Conservation (phyloP, 768 basidiomycete species). For the Leucosporidium yakuticum region DNA sequence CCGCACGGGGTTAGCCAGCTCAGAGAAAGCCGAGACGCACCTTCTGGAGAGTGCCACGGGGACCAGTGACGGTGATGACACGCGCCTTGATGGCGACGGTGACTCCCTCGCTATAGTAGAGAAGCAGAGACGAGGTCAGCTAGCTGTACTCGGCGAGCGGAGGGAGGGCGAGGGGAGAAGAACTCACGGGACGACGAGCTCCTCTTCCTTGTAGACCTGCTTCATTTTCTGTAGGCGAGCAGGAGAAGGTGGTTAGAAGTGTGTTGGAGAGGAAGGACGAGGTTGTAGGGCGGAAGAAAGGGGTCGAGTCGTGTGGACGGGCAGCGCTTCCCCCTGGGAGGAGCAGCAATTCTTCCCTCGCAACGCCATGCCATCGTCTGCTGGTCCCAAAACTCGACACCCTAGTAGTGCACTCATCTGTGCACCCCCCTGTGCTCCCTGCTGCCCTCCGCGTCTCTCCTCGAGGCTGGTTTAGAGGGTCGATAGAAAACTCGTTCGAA, state of each 20-base stretch:
- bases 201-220: constrained; percentile 53
- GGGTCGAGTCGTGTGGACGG: background rate
- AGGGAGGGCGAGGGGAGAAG: background rate
- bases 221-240: constrained; percentile 49
- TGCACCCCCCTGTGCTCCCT: background rate
- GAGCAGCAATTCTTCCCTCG: background rate
- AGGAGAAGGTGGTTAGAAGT: background rate
- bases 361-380: background rate
- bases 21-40: constrained; percentile 10
- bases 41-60: constrained; percentile 85
- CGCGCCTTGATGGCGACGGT: constrained; percentile 83
- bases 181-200: constrained; percentile 65
- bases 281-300: background rate
- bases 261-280: background rate
- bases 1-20: background rate
- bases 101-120: constrained; percentile 54
- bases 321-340: background rate
- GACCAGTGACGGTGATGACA: constrained; percentile 82
- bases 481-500: background rate
- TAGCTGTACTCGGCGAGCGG: background rate
- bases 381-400: background rate
- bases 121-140: constrained; percentile 33
- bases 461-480: background rate
- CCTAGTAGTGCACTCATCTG: background rate
- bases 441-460: too few species aligned